Conservation (phyloP, 2,329 filamentous ascomycete species). For the Diplodia mutila region DNA sequence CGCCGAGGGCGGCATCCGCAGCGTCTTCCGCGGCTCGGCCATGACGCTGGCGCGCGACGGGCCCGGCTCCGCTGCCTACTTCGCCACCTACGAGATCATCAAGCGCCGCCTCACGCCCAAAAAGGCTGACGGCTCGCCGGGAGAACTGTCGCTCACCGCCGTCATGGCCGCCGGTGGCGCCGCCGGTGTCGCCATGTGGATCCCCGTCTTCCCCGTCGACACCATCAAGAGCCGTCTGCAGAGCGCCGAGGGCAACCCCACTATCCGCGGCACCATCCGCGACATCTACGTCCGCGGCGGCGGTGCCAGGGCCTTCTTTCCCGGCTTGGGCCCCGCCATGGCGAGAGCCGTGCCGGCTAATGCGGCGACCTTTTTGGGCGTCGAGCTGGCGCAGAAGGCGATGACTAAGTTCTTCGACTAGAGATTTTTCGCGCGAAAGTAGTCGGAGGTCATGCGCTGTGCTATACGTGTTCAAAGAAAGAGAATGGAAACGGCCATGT, state of each 20-base stretch:
- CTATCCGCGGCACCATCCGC: conserved; percentile 76
- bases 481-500: background rate
- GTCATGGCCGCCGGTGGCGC: conserved; percentile 85
- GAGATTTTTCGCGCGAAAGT: background rate
- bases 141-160: conserved; percentile 78
- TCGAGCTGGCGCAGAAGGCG: conserved; percentile 80
- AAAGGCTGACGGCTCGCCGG: conserved; percentile 74
- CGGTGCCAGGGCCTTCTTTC: conserved; percentile 92
- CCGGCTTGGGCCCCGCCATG: conserved; percentile 89
- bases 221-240: conserved; percentile 95
- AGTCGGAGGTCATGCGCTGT: background rate
- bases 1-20: conserved; percentile 83
- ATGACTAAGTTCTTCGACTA: conserved; percentile 73
- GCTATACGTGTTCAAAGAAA: background rate
- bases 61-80: conserved; percentile 91
- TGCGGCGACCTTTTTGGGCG: conserved; percentile 88
- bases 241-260: conserved; percentile 83
- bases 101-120: conserved; percentile 85
- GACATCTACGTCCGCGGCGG: conserved; percentile 85
- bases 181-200: conserved; percentile 98
- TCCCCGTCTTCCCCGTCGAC: conserved; percentile 95
- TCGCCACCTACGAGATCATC: conserved; percentile 94
- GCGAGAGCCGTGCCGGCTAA: conserved; percentile 94
- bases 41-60: conserved; percentile 95
- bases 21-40: conserved; percentile 86